Percentiles rank a stretch among this genome's conserved stretches.
Evolutionary conservation across 116 monocot species (phyloP).

Genomic region (Posidonia oceanica): DNA sequence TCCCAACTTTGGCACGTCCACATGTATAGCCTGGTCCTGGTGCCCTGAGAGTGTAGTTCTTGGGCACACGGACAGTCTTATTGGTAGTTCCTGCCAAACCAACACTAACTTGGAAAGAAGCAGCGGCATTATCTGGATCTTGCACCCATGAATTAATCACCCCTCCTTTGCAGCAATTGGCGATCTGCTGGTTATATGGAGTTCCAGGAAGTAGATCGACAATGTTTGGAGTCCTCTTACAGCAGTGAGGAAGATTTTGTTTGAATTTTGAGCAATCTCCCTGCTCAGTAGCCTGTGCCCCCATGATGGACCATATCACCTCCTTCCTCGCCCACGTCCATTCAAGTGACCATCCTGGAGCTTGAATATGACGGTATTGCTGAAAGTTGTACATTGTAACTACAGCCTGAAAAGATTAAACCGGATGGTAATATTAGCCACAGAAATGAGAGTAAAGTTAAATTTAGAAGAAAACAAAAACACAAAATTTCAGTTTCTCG

Average conservation of each 20-base stretch:
- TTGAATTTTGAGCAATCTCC: slow-evolving; percentile 81
- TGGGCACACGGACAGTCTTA: slow-evolving; percentile 12
- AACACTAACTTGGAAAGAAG: slow-evolving; percentile 21
- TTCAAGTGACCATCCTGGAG: slow-evolving; percentile 57
- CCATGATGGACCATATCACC: slow-evolving; percentile 74
- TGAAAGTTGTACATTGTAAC: slow-evolving; percentile 76
- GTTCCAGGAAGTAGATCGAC: slow-evolving; percentile 56
- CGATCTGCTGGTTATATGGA: slow-evolving; percentile 49
- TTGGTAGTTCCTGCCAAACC: slow-evolving; percentile 13
- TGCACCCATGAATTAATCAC: slow-evolving; percentile 20
- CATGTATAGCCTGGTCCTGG: slow-evolving; percentile 27
- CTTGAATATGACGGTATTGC: slow-evolving; percentile 64
- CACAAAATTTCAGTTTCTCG: too few species aligned
- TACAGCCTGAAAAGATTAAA: slow-evolving; percentile 28
- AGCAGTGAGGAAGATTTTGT: slow-evolving; percentile 47
- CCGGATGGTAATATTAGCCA: too few species aligned
- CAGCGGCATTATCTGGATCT: slow-evolving; percentile 7
- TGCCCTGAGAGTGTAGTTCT: slow-evolving; percentile 14
- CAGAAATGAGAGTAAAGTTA: too few species aligned
- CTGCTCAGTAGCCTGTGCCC: slow-evolving; percentile 60
- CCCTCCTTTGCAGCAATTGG: slow-evolving; percentile 72
- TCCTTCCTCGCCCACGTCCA: slow-evolving; percentile 82
- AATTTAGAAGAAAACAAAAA: too few species aligned
- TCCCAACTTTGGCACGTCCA: slow-evolving; percentile 10
- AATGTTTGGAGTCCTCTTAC: slow-evolving; percentile 35